Conservation (phyloP, 768 basidiomycete species). For the Panellus pusillus region DNA sequence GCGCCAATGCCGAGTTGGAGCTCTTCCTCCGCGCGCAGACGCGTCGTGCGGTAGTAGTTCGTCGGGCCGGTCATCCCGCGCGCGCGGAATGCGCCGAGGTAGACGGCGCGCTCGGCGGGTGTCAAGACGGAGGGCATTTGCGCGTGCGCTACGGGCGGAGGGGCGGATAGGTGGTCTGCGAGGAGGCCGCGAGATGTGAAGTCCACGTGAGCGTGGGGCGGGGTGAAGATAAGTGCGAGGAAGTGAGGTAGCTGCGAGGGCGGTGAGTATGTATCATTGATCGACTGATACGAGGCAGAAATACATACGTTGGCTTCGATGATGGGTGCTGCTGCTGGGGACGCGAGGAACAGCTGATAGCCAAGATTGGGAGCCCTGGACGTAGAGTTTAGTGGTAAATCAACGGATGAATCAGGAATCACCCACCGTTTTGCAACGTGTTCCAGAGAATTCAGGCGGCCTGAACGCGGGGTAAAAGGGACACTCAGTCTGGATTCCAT, state of each 20-base stretch:
- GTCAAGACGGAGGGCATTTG: not conserved
- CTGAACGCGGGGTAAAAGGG: conserved; percentile 63
- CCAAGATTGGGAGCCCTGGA: conserved; percentile 51
- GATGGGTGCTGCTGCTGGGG: conserved; percentile 47
- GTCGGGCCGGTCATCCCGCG: conserved; percentile 67
- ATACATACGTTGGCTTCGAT: conserved; percentile 57
- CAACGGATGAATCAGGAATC: too few relatives aligned
- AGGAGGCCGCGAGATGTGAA: conserved; percentile 4
- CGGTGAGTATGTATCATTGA: not conserved
- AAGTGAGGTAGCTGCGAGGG: conserved; percentile 39
- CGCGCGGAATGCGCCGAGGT: conserved; percentile 33
- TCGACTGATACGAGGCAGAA: not conserved
- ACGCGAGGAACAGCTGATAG: conserved; percentile 71
- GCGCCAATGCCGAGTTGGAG: not conserved
- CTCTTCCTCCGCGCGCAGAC: conserved; percentile 61
- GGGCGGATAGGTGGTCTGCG: conserved; percentile 11
- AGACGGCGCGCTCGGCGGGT: conserved; percentile 14
- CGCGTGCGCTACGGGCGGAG: not conserved
- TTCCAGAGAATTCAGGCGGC: conserved; percentile 47
- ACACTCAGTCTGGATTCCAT: conserved; percentile 54
- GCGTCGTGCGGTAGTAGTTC: conserved; percentile 73
- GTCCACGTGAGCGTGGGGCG: not conserved
- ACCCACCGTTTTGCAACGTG: conserved; percentile 40
- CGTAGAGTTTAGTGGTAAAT: too few relatives aligned
- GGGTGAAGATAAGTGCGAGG: conserved; percentile 28